These are phyloP conservation scores for Macrotyloma uniflorum DNA, from an alignment of 306 rosid genomes.

Conservation along the genomic window DNA sequence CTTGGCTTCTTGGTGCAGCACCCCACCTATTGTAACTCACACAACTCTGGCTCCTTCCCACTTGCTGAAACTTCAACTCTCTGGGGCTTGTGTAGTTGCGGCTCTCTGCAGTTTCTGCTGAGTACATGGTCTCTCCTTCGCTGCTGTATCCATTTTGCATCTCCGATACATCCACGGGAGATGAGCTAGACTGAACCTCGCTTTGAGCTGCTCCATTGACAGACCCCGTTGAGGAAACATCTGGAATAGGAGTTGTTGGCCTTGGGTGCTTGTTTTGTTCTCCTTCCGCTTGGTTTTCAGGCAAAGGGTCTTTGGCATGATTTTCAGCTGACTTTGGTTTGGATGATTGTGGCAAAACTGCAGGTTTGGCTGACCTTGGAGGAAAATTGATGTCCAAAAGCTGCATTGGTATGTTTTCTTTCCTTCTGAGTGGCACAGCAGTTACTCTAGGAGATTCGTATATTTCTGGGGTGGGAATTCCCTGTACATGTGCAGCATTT, in stretches of 20 bases:
- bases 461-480: slow-evolving; percentile 97
- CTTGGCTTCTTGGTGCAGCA: slow-evolving; percentile 60
- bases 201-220: slow-evolving; percentile 72
- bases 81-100: slow-evolving; percentile 85
- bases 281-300: slow-evolving; percentile 50
- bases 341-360: slow-evolving; percentile 44
- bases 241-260: slow-evolving; percentile 42
- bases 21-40: slow-evolving; percentile 87
- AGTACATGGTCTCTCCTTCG: slow-evolving; percentile 98
- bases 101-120: slow-evolving; percentile 96
- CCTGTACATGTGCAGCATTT: slow-evolving; percentile 67
- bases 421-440: slow-evolving; percentile 65
- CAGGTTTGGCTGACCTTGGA: slow-evolving; percentile 59
- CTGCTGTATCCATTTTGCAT: slow-evolving; percentile 78
- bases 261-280: slow-evolving; percentile 43
- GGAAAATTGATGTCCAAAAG: slow-evolving; percentile 96
- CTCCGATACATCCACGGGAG: slow-evolving; percentile 56
- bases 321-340: slow-evolving; percentile 55
- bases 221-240: slow-evolving; percentile 80
- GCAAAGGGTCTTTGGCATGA: slow-evolving; percentile 43
- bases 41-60: slow-evolving; percentile 97
- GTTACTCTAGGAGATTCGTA: slow-evolving; percentile 90
- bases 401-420: slow-evolving; percentile 59
- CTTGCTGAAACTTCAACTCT: slow-evolving; percentile 72
- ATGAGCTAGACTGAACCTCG: slow-evolving; percentile 81